Evolutionary conservation across 768 basidiomycete genomes (phyloP), one percentile per base, ranked within the genome.

Genomic region (Lactarius sp.): DNA sequence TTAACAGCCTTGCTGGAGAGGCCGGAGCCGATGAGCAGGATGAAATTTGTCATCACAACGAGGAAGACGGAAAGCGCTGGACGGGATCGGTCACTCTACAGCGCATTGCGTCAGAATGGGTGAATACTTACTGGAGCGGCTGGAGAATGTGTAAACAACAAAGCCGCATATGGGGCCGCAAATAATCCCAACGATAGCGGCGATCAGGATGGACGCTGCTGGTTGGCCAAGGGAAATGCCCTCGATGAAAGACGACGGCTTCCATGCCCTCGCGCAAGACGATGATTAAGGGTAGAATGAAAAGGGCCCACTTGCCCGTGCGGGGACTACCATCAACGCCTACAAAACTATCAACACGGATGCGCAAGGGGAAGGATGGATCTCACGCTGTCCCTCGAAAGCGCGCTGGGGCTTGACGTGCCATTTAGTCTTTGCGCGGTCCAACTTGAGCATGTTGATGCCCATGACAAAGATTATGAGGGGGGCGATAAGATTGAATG

Each of bases 201-300:
- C 89, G 50, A 98, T 87, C 1, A 96, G 96, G 68, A 97, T 95
- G 6, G 94, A 83, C 1, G 81, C 83, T 2, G 91, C 95, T 5
- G 85, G 78, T 70, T 92, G 83, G 37, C 87, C 88, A 56, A 98
- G 86, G 4, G 94, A 87, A 39, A 98, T 94, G 56, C 94, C 94
- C 4, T 94, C 92, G 39, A 97, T 93, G 71, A 98, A 97, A 97
- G 64, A 98, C 80, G 61, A 97, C 88, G 1, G 90, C 94, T 73
- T 98, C 95, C 65, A 98, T 79, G 52, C 94, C 95, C 79, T 98
- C 96, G 65, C 95, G 86, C 39, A 98, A 78, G 52, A 99, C 92
- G 10, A 95, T 96, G 71, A 98, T 83, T 62, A 96, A 75, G 0
- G 96, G 96, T 6, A 99, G 81, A 36, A 95, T 69, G 78, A 99